A percentile compares a stretch with the other conserved stretches of the same genome.
Conservation (phyloP, 768 basidiomycete species). For the Dacryopinax spathularia region DNA sequence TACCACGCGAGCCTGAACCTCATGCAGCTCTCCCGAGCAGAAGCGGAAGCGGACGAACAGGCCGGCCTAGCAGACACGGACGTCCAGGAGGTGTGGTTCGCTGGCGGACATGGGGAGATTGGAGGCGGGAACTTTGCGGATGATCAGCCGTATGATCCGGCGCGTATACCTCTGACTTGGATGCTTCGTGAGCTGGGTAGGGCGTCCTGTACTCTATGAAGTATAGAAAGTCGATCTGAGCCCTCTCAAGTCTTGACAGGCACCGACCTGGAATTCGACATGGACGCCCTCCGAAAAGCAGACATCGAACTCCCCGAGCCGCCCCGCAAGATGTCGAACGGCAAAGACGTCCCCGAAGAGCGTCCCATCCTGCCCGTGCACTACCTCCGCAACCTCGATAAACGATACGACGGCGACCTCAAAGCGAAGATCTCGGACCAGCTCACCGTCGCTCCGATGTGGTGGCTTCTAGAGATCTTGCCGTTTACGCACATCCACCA, state of each 20-base stretch:
- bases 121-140: not conserved
- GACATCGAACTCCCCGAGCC: not conserved
- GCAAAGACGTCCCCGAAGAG: not conserved
- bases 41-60: not conserved
- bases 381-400: not conserved
- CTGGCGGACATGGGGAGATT: conserved; percentile 10
- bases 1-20: conserved; percentile 12
- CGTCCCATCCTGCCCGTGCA: not conserved
- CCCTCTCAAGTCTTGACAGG: not conserved
- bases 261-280: not conserved
- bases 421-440: not conserved
- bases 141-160: not conserved
- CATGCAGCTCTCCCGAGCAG: not conserved
- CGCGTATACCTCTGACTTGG: not conserved
- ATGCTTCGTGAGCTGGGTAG: not conserved
- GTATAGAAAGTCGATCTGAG: not conserved
- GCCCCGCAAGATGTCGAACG: not conserved
- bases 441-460: not conserved
- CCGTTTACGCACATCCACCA: not conserved
- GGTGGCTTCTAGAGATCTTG: not conserved
- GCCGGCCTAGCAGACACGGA: not conserved
- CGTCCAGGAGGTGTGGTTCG: conserved; percentile 13
- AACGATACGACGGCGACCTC: not conserved
- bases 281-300: not conserved
- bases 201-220: not conserved